Percentiles rank a stretch among this genome's conserved stretches.
phyloP scores from a whole-genome alignment of 371 early-diverging fungal species.

The Apophysomyces sp. region DNA sequence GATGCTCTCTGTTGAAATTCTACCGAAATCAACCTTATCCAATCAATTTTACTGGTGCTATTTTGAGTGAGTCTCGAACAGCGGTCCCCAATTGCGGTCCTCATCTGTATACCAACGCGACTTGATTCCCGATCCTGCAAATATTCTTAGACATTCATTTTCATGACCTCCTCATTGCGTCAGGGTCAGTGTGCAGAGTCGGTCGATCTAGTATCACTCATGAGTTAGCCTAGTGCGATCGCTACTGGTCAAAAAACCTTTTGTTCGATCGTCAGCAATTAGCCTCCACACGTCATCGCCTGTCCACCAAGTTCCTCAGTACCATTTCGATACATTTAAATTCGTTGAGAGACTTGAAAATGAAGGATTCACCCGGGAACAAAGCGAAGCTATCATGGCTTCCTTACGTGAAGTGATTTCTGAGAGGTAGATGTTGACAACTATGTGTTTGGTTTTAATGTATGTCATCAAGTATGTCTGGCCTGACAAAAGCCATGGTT shows the following conservation, averaged over 20 bases:
- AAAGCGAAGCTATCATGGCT: slow-evolving; percentile 80
- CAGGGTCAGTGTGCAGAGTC: neutral
- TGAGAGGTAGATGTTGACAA: slow-evolving; percentile 57
- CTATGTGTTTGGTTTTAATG: neutral
- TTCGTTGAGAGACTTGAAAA: slow-evolving; percentile 74
- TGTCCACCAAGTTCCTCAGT: slow-evolving; percentile 9
- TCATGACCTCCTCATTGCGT: neutral
- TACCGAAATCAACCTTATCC: too few relatives aligned
- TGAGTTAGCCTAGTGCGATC: neutral
- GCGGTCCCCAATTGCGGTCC: too few relatives aligned
- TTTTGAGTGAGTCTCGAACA: too few relatives aligned
- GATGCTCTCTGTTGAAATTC: too few relatives aligned
- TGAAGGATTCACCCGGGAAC: slow-evolving; percentile 72
- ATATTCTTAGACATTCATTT: too few relatives aligned
- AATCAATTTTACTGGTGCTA: too few relatives aligned
- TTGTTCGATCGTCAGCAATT: neutral
- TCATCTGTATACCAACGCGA: too few relatives aligned
- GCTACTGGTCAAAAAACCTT: neutral
- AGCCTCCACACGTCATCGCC: neutral
- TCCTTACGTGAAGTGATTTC: slow-evolving; percentile 71
- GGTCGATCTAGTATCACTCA: neutral
- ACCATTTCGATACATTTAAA: slow-evolving; percentile 78
- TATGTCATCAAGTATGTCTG: slow-evolving; percentile 43
- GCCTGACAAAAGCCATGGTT: slow-evolving; percentile 66
- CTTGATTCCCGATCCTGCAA: too few relatives aligned